Evolutionary conservation across 352 stramenopile genomes (phyloP).

Genomic region (Globisporangium spinosum): DNA sequence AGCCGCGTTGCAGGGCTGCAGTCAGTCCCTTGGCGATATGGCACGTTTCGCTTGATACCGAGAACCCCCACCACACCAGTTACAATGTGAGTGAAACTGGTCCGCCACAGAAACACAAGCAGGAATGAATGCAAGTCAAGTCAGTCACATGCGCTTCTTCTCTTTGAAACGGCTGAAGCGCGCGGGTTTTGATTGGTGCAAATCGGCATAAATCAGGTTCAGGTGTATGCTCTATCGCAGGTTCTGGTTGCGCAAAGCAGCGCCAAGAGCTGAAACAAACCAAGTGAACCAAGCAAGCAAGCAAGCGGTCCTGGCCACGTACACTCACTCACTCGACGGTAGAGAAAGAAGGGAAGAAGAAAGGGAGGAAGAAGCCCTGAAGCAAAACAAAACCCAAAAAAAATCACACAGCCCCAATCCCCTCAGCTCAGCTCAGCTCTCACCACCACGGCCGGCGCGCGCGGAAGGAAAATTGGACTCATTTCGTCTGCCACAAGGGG

Average conservation of each 20-base stretch:
- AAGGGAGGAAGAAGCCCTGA: not conserved
- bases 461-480: not conserved
- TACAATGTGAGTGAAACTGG: too few species aligned
- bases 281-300: not conserved
- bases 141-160: not conserved
- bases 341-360: not conserved
- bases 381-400: constrained; percentile 3
- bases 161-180: not conserved
- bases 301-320: not conserved
- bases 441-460: not conserved
- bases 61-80: too few species aligned
- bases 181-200: not conserved
- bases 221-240: not conserved
- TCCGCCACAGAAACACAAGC: too few species aligned
- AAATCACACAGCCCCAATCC: constrained; percentile 4
- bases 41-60: too few species aligned
- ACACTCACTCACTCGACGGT: not conserved
- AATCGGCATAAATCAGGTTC: not conserved
- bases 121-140: not conserved
- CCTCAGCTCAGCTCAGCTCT: not conserved
- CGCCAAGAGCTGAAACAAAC: too few species aligned
- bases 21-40: not conserved
- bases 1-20: not conserved
- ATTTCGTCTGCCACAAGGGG: not conserved
- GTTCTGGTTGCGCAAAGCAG: not conserved